Percentiles rank a stretch among this genome's conserved stretches.
Conservation (phyloP, 768 basidiomycete species). For the Russula foetens region DNA sequence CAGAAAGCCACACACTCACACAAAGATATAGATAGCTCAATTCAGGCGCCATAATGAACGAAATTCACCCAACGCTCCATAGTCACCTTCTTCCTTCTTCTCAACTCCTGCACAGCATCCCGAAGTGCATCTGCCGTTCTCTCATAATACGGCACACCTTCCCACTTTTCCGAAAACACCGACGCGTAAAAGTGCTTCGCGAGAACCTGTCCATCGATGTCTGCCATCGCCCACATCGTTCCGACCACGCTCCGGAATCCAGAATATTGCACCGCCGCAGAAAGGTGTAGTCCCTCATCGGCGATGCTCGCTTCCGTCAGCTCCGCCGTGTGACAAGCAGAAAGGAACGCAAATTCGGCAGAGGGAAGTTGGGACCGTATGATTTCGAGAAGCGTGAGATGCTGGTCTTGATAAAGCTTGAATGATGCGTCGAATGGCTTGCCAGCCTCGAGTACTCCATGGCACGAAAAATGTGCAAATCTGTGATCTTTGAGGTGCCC, state of each 20-base stretch:
- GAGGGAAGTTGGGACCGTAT: neutral
- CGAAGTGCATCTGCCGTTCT: too few relatives aligned
- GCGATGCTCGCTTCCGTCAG: neutral
- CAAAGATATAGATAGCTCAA: too few relatives aligned
- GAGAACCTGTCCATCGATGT: too few relatives aligned
- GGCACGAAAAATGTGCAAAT: neutral
- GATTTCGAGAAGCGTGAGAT: neutral
- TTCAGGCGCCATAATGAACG: too few relatives aligned
- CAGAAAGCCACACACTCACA: too few relatives aligned
- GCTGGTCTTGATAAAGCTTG: neutral
- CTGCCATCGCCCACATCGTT: too few relatives aligned
- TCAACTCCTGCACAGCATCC: too few relatives aligned
- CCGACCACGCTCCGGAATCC: constrained; percentile 1
- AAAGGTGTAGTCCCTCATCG: constrained; percentile 10
- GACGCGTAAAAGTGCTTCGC: too few relatives aligned
- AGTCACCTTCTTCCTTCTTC: too few relatives aligned
- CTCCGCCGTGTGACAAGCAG: neutral
- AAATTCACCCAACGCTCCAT: too few relatives aligned
- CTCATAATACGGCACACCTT: too few relatives aligned
- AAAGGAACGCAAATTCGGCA: neutral
- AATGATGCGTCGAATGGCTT: neutral
- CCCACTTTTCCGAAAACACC: too few relatives aligned
- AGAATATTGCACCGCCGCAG: constrained; percentile 8
- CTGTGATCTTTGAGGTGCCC: neutral
- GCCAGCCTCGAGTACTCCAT: neutral